These are phyloP conservation scores for Rubia balearica DNA, from an alignment of 305 asterid genomes.

Conservation along the genomic window DNA sequence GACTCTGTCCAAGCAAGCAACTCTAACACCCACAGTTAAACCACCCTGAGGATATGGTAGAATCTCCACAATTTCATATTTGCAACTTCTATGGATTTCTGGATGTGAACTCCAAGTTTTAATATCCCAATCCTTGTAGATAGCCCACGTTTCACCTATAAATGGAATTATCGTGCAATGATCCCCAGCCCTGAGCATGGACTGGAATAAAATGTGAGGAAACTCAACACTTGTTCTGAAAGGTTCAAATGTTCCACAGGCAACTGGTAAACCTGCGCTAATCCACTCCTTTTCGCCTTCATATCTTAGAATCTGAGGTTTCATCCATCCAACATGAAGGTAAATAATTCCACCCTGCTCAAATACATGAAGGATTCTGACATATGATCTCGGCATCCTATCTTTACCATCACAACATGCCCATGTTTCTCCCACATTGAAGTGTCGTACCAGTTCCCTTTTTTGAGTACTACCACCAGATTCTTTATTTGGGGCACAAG, in stretches of 20 bases:
- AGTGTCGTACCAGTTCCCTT: background rate
- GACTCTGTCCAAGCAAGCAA: too few relatives aligned
- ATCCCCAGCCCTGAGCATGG: background rate
- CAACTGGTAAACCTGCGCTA: background rate
- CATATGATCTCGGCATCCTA: constrained; percentile 3
- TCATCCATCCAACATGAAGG: constrained; percentile 5
- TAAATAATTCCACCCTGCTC: background rate
- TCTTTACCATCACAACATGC: background rate
- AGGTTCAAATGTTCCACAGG: constrained; percentile 3
- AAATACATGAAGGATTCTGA: background rate
- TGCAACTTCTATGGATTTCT: too few relatives aligned
- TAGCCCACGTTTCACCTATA: too few relatives aligned
- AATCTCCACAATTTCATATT: too few relatives aligned
- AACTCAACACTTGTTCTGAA: background rate
- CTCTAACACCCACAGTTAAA: too few relatives aligned
- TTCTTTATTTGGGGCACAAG: background rate
- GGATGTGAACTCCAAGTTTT: too few relatives aligned
- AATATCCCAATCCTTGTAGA: too few relatives aligned
- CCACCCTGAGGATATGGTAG: too few relatives aligned
- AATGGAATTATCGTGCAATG: too few relatives aligned
- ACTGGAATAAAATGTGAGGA: background rate
- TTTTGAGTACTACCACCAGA: background rate
- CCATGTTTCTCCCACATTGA: background rate
- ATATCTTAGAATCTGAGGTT: background rate
- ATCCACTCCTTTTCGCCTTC: constrained; percentile 2